Percentiles rank a stretch among this genome's conserved stretches.
phyloP scores from a whole-genome alignment of 768 basidiomycete genomes.

The Clathrus columnatus region DNA sequence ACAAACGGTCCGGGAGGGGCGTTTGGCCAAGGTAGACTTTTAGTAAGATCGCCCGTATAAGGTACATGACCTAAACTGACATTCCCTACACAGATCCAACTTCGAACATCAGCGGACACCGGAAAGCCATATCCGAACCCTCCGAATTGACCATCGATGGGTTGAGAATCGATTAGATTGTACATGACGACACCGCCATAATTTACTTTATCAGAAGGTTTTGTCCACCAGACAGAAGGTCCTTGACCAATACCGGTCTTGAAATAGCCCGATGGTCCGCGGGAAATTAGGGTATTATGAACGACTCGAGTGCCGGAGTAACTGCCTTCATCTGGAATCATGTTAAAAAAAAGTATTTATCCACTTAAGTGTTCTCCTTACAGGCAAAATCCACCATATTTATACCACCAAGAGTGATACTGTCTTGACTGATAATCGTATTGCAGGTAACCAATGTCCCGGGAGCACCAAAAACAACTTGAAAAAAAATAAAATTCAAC shows the following conservation, averaged over 20 bases:
- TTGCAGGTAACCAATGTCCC: conserved; percentile 18
- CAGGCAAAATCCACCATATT: conserved; percentile 19
- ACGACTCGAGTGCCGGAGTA: conserved; percentile 16
- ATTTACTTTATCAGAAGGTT: conserved; percentile 11
- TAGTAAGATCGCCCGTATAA: conserved; percentile 14
- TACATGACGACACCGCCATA: conserved; percentile 15
- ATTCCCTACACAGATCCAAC: conserved; percentile 18
- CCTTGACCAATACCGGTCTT: conserved; percentile 19
- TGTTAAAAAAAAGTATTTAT: no score
- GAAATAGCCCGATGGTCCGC: conserved; percentile 13
- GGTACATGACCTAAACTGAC: conserved; percentile 11
- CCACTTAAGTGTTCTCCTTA: conserved; percentile 7
- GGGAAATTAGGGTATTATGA: conserved; percentile 17
- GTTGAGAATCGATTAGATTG: conserved; percentile 15
- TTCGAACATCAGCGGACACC: conserved; percentile 15
- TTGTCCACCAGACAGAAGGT: conserved; percentile 15
- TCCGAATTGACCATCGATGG: conserved; percentile 5
- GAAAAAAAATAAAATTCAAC: neutral
- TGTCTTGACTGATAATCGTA: conserved; percentile 15
- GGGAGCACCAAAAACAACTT: conserved; percentile 17
- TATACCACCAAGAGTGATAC: conserved; percentile 17
- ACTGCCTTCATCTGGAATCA: conserved; percentile 14
- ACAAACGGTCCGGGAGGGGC: conserved; percentile 18
- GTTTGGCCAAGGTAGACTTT: conserved; percentile 11
- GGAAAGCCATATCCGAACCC: conserved; percentile 18